Percentiles rank a stretch among this genome's conserved stretches.
Conservation (phyloP, 306 rosid species). For the Vachellia collinsii region DNA sequence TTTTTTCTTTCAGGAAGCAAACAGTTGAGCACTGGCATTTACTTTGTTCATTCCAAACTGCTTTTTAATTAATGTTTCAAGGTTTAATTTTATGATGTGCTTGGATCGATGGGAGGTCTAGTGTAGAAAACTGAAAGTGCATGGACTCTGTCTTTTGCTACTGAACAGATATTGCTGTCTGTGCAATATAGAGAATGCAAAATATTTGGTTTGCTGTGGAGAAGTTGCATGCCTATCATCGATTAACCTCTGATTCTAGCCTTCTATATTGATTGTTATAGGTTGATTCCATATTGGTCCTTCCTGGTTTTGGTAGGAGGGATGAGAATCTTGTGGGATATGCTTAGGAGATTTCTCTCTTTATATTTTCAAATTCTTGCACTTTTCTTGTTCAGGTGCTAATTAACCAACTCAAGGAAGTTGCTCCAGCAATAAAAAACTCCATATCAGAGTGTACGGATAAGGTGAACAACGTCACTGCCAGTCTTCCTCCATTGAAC, state of each 20-base stretch:
- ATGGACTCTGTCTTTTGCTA: conserved; percentile 15
- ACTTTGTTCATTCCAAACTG: conserved; percentile 15
- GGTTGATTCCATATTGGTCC: conserved; percentile 5
- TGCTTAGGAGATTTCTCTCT: conserved; percentile 9
- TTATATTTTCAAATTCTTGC: too few species aligned
- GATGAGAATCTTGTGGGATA: conserved; percentile 19
- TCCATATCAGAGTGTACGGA: conserved; percentile 94
- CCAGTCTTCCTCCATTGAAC: conserved; percentile 69
- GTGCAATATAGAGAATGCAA: conserved; percentile 17
- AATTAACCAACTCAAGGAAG: conserved; percentile 83
- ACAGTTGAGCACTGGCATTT: not conserved
- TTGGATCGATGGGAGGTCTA: not conserved
- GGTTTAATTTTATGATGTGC: not conserved
- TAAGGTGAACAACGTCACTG: conserved; percentile 68
- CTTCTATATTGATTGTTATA: not conserved
- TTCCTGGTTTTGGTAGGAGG: not conserved
- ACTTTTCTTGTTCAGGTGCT: too few species aligned
- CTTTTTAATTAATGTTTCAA: not conserved
- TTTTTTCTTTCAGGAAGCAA: conserved; percentile 8
- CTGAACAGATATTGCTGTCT: not conserved
- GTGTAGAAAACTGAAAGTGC: conserved; percentile 3
- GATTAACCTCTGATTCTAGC: conserved; percentile 28
- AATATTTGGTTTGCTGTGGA: not conserved
- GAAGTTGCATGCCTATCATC: conserved; percentile 23
- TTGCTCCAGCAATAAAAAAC: conserved; percentile 89